Evolutionary conservation across 345 rosid genomes (phyloP), one percentile per base, ranked within the genome.

Genomic region (Populus alba): DNA sequence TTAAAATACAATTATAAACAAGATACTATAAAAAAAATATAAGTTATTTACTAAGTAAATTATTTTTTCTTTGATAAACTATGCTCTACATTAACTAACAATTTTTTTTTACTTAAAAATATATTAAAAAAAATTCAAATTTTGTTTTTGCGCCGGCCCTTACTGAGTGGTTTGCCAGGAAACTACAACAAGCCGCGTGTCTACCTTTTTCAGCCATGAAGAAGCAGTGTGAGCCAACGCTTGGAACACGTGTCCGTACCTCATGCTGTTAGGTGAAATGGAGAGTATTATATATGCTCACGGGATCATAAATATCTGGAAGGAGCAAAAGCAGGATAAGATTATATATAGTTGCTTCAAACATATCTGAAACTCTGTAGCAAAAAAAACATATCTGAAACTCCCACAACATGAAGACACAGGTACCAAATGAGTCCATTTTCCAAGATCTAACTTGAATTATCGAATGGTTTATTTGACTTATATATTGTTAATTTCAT

Each of bases 371-470:
- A 33, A 33, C 37, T 3, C 37, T 33, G 37, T 33, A 33, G 5
- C 37, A 5, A 5, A 33, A 33, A 33, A 13, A 1, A 4, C 18
- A 67, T 8, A 31, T 35, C 17, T 61, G 18, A 29, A 53, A 74
- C 20, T 27, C 35, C 71, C 17, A 13, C 79, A 70, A 70, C 27
- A 80, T 80, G 83, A 65, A 71, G 47, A 51, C 76, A 35, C 62
- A 70, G 75, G 83, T 80, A 80, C 17, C 45, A 8, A 75, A 57
- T 2, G 5, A 55, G 16, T 51, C 25, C 25, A 22, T 22, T 69
- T 45, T 63, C 17, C 11, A 18, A 22, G 35, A 59, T 59, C 31
- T 1, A 25, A 2, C 7, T 22, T 23, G 2, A 1, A 10, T 8
- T n/a, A 31, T 2, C 1, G 0, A 33, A 35, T 47, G 5, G 38